Percentiles rank a stretch among this genome's conserved stretches.
Conservation (phyloP, 2,329 filamentous ascomycete genomes). For the Aspergillus piperis region DNA sequence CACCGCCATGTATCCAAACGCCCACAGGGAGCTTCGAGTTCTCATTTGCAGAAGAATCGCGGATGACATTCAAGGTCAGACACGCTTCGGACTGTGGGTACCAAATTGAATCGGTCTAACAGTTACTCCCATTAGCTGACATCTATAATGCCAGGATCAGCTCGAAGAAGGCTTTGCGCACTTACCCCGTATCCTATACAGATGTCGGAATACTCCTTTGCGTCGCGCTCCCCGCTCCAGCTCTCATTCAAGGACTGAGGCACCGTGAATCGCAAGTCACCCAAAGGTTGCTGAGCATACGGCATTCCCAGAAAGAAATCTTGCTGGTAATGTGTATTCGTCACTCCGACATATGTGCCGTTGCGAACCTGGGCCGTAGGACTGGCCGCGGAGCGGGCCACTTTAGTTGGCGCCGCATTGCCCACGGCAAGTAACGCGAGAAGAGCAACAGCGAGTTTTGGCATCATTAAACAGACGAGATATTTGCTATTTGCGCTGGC, state of each 20-base stretch:
- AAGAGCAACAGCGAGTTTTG: not conserved
- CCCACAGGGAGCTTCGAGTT: constrained; percentile 54
- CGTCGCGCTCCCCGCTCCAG: constrained; percentile 46
- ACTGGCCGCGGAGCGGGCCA: constrained; percentile 25
- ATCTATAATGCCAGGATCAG: not conserved
- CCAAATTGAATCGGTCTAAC: constrained; percentile 37
- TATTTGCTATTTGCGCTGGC: not conserved
- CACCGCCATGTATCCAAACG: constrained; percentile 64
- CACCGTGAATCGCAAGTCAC: constrained; percentile 55
- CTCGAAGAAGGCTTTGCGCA: constrained; percentile 3
- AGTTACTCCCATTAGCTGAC: constrained; percentile 3
- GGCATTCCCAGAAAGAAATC: constrained; percentile 59
- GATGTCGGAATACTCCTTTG: constrained; percentile 48
- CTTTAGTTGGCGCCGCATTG: constrained; percentile 24
- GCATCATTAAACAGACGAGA: constrained; percentile 2
- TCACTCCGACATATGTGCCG: constrained; percentile 51
- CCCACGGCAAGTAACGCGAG: constrained; percentile 9
- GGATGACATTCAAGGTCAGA: constrained; percentile 63
- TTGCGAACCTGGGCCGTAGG: constrained; percentile 44
- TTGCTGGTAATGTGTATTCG: constrained; percentile 46
- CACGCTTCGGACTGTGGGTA: constrained; percentile 56
- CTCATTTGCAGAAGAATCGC: constrained; percentile 45
- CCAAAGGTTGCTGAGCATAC: constrained; percentile 58
- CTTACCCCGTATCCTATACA: constrained; percentile 56
- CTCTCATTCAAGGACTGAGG: constrained; percentile 53